phyloP scores from a whole-genome alignment of 2,329 filamentous ascomycete species.

The Trematosphaeria pertusa region DNA sequence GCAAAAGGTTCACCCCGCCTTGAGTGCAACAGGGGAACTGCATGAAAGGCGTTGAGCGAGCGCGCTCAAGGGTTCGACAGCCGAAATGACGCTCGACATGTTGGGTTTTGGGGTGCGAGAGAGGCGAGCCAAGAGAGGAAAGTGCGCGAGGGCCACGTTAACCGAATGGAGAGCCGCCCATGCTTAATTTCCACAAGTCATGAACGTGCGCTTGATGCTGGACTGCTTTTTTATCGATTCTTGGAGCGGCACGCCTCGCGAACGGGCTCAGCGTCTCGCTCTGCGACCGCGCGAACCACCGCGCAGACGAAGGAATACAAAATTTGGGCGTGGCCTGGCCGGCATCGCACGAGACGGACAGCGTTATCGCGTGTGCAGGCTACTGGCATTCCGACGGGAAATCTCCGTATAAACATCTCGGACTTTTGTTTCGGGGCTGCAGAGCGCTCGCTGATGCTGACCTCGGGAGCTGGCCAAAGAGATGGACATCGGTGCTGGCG shows the following conservation, averaged over 20 bases:
- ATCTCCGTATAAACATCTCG: conserved; percentile 2
- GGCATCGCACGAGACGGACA: neutral
- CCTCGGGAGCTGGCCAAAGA: conserved; percentile 13
- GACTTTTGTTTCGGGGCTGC: conserved; percentile 10
- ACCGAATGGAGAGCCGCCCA: conserved; percentile 12
- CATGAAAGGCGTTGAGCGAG: conserved; percentile 2
- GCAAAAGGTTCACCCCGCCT: conserved; percentile 12
- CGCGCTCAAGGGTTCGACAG: conserved; percentile 16
- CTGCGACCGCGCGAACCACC: neutral
- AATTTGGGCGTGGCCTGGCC: neutral
- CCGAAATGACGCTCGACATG: conserved; percentile 32
- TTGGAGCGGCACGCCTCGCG: conserved; percentile 16
- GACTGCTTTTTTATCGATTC: conserved; percentile 23
- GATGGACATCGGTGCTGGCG: conserved; percentile 14
- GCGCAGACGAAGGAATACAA: too few species aligned
- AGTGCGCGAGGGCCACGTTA: conserved; percentile 14
- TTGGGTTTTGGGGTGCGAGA: conserved; percentile 13
- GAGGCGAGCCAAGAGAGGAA: conserved; percentile 16
- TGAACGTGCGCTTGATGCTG: conserved; percentile 12
- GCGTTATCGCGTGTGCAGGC: too few species aligned
- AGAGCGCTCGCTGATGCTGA: conserved; percentile 14
- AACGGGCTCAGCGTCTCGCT: conserved; percentile 7
- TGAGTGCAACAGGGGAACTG: conserved; percentile 3
- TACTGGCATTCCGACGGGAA: too few species aligned
- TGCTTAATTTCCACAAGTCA: conserved; percentile 27